Evolutionary conservation across 164 flowering plant genomes (phyloP).

Genomic region (Berberis thunbergii): DNA sequence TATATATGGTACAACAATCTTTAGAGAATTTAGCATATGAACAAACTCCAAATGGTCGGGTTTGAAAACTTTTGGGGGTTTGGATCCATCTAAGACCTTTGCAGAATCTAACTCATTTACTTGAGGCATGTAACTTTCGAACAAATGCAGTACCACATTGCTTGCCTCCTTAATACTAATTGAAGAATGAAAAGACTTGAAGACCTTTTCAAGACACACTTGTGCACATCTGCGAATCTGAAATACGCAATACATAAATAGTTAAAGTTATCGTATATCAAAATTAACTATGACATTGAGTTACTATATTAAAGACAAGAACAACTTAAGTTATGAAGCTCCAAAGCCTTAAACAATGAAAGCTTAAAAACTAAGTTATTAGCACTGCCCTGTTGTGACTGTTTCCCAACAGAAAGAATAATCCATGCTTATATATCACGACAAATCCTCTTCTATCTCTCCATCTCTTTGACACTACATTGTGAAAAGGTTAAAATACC

Average conservation of each 20-base stretch:
- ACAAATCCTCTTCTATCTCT: too few relatives aligned
- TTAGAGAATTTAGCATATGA: slow-evolving; percentile 55
- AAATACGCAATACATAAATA: slow-evolving; percentile 3
- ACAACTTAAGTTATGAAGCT: neutral
- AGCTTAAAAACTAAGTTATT: neutral
- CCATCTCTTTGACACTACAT: too few relatives aligned
- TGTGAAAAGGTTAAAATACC: too few relatives aligned
- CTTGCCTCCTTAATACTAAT: slow-evolving; percentile 45
- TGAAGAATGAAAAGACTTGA: slow-evolving; percentile 35
- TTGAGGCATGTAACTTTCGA: slow-evolving; percentile 36
- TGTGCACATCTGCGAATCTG: slow-evolving; percentile 85
- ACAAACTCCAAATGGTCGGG: slow-evolving; percentile 49
- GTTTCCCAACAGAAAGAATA: too few relatives aligned
- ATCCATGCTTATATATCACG: too few relatives aligned
- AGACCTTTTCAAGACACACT: slow-evolving; percentile 45
- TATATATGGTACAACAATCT: slow-evolving; percentile 38
- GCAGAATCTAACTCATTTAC: slow-evolving; percentile 27
- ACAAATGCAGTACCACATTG: slow-evolving; percentile 31
- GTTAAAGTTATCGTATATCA: neutral
- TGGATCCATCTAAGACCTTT: slow-evolving; percentile 25
- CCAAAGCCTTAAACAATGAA: neutral
- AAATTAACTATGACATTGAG: neutral
- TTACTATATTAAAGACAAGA: neutral
- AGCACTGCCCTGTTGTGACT: neutral
- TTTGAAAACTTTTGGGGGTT: slow-evolving; percentile 20